Percentiles rank a stretch among this genome's conserved stretches.
phyloP scores from a whole-genome alignment of 1,284 basidiomycete genomes.

The Sanguinoderma infundibulare region DNA sequence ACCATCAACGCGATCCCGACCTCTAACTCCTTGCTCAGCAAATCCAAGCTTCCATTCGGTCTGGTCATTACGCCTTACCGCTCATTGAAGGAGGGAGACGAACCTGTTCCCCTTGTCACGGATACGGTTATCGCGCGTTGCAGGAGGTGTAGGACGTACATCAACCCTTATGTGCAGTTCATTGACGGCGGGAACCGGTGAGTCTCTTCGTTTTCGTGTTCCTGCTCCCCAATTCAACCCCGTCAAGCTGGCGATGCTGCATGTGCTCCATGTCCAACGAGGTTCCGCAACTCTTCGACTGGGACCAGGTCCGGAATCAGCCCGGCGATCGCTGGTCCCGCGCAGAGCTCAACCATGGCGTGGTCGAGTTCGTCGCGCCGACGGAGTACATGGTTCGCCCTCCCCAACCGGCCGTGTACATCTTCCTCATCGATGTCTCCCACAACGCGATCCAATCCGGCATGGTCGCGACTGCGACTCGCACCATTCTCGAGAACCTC shows the following conservation, averaged over 20 bases:
- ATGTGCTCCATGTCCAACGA: constrained; percentile 99
- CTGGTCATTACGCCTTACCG: constrained; percentile 94
- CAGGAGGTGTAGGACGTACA: constrained; percentile 96
- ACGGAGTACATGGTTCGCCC: constrained; percentile 99
- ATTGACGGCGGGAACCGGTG: constrained; percentile 96
- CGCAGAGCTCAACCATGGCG: constrained; percentile 91
- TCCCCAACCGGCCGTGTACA: constrained; percentile 96
- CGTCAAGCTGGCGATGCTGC: constrained; percentile 91
- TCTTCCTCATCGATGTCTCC: constrained; percentile 97
- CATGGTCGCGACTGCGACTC: constrained; percentile 97
- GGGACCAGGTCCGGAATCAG: constrained; percentile 93
- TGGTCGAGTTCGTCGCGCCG: constrained; percentile 97
- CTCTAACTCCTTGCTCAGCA: constrained; percentile 88
- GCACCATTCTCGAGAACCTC: constrained; percentile 93
- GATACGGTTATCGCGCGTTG: constrained; percentile 98
- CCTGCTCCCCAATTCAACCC: not conserved
- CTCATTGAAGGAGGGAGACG: constrained; percentile 47
- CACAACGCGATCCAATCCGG: constrained; percentile 91
- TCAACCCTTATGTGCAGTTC: constrained; percentile 98
- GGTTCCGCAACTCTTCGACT: constrained; percentile 98
- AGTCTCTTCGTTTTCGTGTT: constrained; percentile 31
- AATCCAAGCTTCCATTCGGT: constrained; percentile 93
- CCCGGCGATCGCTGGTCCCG: constrained; percentile 96
- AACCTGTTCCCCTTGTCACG: constrained; percentile 38
- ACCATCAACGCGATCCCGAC: constrained; percentile 95